Evolutionary conservation across 805 yeast species (phyloP), one percentile per base, ranked within the genome.

Genomic region (Ogataea allantospora): DNA sequence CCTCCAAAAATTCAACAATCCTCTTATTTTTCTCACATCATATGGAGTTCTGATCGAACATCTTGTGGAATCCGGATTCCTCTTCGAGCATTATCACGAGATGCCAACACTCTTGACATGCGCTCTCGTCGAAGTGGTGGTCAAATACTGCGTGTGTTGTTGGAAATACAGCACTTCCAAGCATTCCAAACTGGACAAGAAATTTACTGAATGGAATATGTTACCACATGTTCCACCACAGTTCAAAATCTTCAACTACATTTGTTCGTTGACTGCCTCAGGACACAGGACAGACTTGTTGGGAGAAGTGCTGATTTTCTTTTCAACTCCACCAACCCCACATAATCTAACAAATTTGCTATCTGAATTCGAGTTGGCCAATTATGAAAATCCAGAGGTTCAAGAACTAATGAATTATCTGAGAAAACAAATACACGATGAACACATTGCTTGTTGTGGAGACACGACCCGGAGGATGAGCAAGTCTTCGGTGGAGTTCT

Each of bases 71-170:
- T 55, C 63, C 1, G 71, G 71, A 0, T 39, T 54, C 0, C 24
- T 71, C 0, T 53, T 62, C 33, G 60, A 65, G 5, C 27, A 67
- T 3, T 42, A 66, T 22, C 53, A 54, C 7, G 48, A 49, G 7
- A 13, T 50, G 0, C 49, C 57, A 15, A 36, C 57, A 5, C 54
- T 47, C n/a, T 10, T 55, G 27, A 38, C 64, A 11, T 52, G 60
- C 30, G 46, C 63, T 1, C 32, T 73, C 14, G 30, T 70, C 9
- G 78, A 73, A 21, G 51, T 67, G 51, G 42, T 73, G 3, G 48
- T 73, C 12, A 63, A 60, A 32, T 74, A 71, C 44, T 68, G 74
- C 38, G 68, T 70, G 55, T 55, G 64, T 7, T 74, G 72, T 42
- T 73, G 75, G 75, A 51, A 52, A 15, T 68, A 55, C 40, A 38